Evolutionary conservation across 2,329 filamentous ascomycete species (phyloP).

Genomic region (Talaromyces marneffei): DNA sequence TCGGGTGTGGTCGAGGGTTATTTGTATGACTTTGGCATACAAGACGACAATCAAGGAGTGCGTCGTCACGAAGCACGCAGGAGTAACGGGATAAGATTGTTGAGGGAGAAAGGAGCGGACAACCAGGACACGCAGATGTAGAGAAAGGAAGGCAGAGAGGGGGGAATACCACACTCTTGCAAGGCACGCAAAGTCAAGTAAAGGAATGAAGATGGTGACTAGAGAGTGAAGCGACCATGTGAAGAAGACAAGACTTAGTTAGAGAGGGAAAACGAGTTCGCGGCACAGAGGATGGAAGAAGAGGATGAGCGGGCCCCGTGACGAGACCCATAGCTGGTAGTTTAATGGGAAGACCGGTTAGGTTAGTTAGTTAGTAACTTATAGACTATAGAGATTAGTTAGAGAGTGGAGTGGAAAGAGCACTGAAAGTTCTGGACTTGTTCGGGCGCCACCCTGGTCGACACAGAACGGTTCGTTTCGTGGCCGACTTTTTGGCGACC

Average conservation of each 20-base stretch:
- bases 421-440: constrained; percentile 5
- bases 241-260: constrained; percentile 14
- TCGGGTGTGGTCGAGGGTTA: neutral
- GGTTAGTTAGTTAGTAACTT: too few relatives aligned
- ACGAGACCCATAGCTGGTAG: too few relatives aligned
- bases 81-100: constrained; percentile 18
- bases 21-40: neutral
- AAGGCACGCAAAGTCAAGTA: constrained; percentile 9
- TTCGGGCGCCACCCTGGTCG: neutral
- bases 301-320: constrained; percentile 6
- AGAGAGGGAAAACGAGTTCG: constrained; percentile 16
- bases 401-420: too few relatives aligned
- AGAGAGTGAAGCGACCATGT: constrained; percentile 9
- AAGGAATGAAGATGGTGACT: constrained; percentile 5
- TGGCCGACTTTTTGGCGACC: neutral
- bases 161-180: constrained; percentile 1
- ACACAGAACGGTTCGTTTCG: constrained; percentile 4
- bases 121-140: constrained; percentile 32
- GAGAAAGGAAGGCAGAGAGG: constrained; percentile 15
- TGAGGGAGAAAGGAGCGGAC: constrained; percentile 31
- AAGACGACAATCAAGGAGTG: constrained; percentile 5
- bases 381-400: too few relatives aligned
- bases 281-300: constrained; percentile 6
- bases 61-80: constrained; percentile 16
- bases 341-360: neutral